Percentiles rank a stretch among this genome's conserved stretches.
Conservation (phyloP, 768 basidiomycete genomes). For the Leccinum variicolor region DNA sequence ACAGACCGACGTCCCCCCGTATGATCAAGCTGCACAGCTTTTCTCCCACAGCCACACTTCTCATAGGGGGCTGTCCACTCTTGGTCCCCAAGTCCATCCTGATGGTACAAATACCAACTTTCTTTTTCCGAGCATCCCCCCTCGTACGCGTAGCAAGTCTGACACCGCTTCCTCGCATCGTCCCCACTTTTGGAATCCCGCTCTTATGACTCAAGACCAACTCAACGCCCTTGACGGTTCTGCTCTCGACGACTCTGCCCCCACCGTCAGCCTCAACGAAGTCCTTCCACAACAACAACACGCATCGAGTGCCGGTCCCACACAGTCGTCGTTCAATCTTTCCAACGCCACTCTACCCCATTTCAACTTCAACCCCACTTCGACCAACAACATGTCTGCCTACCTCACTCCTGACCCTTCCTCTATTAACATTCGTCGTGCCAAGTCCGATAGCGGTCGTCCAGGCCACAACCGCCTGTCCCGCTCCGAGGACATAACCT, state of each 20-base stretch:
- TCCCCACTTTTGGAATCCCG: slow-evolving; percentile 49
- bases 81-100: slow-evolving; percentile 29
- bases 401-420: slow-evolving; percentile 36
- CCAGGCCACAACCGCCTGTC: slow-evolving; percentile 48
- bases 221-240: slow-evolving; percentile 33
- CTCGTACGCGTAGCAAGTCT: slow-evolving; percentile 55
- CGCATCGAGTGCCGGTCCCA: slow-evolving; percentile 19
- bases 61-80: slow-evolving; percentile 35
- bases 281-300: slow-evolving; percentile 28
- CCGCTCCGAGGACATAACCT: slow-evolving; percentile 60
- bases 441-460: slow-evolving; percentile 44
- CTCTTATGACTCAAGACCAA: slow-evolving; percentile 37
- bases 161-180: slow-evolving; percentile 51
- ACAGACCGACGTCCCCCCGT: slow-evolving; percentile 29
- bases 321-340: slow-evolving; percentile 29
- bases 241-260: slow-evolving; percentile 37
- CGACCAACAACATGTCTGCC: slow-evolving; percentile 36
- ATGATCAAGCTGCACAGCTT: slow-evolving; percentile 29
- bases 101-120: slow-evolving; percentile 37
- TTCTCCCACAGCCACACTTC: slow-evolving; percentile 35
- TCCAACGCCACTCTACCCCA: slow-evolving; percentile 24
- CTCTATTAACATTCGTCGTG: slow-evolving; percentile 42
- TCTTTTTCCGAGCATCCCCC: slow-evolving; percentile 36
- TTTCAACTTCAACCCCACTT: slow-evolving; percentile 34
- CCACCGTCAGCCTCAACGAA: slow-evolving; percentile 30